A percentile compares a stretch with the other conserved stretches of the same genome.
phyloP scores from a whole-genome alignment of 805 yeast species.

The Wickerhamiella australiensis region DNA sequence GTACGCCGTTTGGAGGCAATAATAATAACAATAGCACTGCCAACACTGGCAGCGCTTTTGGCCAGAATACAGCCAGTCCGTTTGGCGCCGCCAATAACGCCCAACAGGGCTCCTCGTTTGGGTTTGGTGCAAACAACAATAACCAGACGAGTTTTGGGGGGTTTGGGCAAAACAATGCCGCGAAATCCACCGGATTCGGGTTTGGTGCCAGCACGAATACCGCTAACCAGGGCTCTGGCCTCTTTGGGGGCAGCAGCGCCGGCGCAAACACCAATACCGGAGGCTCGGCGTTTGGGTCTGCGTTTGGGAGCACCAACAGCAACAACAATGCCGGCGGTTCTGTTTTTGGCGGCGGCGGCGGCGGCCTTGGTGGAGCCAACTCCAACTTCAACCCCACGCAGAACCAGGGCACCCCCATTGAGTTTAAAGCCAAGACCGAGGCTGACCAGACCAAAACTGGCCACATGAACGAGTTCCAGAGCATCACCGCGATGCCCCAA shows the following conservation, averaged over 20 bases:
- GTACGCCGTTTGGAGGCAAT: constrained; percentile 14
- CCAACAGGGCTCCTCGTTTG: constrained; percentile 21
- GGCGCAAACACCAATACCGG: neutral
- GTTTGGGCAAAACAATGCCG: constrained; percentile 15
- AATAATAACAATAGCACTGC: constrained; percentile 7
- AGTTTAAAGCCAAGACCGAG: constrained; percentile 55
- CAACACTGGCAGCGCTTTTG: constrained; percentile 8
- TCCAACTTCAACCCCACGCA: constrained; percentile 23
- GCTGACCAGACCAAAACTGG: constrained; percentile 52
- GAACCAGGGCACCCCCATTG: constrained; percentile 56
- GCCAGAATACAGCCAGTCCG: neutral
- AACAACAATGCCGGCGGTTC: constrained; percentile 15
- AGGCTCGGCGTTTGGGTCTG: constrained; percentile 20
- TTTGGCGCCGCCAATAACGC: constrained; percentile 9
- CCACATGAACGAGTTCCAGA: constrained; percentile 44
- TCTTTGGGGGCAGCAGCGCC: constrained; percentile 2
- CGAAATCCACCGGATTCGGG: constrained; percentile 1
- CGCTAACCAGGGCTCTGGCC: neutral
- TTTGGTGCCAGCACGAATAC: constrained; percentile 2
- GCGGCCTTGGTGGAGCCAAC: constrained; percentile 18
- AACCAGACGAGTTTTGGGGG: constrained; percentile 12
- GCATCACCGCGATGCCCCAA: constrained; percentile 81
- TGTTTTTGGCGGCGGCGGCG: constrained; percentile 10
- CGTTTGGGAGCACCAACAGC: constrained; percentile 28
- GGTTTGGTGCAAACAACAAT: constrained; percentile 18